Base-by-base conservation (phyloP, 305 asterid genomes). In the Fraxinus latifolia region DNA sequence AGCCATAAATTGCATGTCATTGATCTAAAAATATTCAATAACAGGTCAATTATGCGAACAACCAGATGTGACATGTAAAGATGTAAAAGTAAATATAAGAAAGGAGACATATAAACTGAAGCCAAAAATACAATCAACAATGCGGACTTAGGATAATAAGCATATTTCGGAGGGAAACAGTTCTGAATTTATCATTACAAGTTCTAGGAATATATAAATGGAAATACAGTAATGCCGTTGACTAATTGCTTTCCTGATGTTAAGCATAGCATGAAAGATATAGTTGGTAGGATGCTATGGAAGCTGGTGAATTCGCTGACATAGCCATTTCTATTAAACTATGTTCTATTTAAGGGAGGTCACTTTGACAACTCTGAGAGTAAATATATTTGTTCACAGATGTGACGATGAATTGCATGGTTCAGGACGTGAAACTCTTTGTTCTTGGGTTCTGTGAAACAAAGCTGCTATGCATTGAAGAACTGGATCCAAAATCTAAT, bases 1-100 rank as follows among this genome's bases (percentile, higher is more conserved):
- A 88, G 84, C 83, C 85, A 74, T 8, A 67, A 55, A 70, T 77
- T 72, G 74, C 77, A 76, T 37, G 83, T 75, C 79, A 75, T 42
- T 50, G 74, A 83, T 42, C 36, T 21, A 60, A 83, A 62, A 82
- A 79, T 25, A 77, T 80, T 27, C 77, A 74, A 85, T 68, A 72
- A 70, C 23, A 9, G 62, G 80, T 23, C 50, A 47, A 36, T 67
- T 79, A 77, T 72, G 82, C 29, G 29, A 77, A 74, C 80, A 23
- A 77, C 70, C 14, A 76, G 36, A 77, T 29, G 74, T 5, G 75
- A 47, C 14, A 23, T 15, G n/a, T 42, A 39, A 27, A 8, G 77
- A 19, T 32, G 53, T 37, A 53, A 34, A 81, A 81, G 27, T 77
- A 58, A 70, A 80, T 82, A 75, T 78, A 78, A 60, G 74, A 14